Base-by-base conservation (phyloP, 352 stramenopile genomes). In the Phytophthora macrochlamydospora region DNA sequence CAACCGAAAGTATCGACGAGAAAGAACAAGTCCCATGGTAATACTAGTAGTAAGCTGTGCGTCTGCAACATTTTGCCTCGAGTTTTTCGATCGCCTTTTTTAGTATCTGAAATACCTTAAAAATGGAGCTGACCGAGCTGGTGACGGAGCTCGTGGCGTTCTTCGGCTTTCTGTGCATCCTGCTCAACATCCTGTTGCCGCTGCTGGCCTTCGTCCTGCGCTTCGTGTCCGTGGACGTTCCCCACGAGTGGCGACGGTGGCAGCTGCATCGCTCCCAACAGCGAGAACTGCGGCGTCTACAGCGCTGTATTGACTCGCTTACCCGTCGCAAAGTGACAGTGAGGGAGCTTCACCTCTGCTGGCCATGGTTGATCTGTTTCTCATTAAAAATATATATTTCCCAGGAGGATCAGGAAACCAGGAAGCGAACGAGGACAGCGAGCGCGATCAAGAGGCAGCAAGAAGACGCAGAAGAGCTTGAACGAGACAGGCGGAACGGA, bases 81-180 rank as follows among this genome's bases (percentile, higher is more conserved):
- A 24, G 18, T 24, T 24, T 24, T 24, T 24, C 18, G 0, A 24
- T 24, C 18, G 18, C 0, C 18, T 24, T 24, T 24, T 24, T 24
- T 24, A 24, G 18, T 24, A 24, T 24, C 0, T 24, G 18, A 24
- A 24, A 24, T 24, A 24, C 74, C 63, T 52, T 64, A 63, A 78
- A 69, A 76, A 62, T 32, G 24, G 49, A 57, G 38, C 14, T 66
- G 33, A 52, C 52, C 33, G 45, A 33, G 58, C 51, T 89, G 37
- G 63, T 56, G 30, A 52, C 69, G 30, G 74, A 89, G 45, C 52
- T 79, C 32, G 29, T 86, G 46, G 78, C 80, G 37, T 50, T 87
- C 46, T 78, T 85, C 49, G 80, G 80, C 30, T 73, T 81, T 35
- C 53, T 82, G 45, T 85, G 70, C 49, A 45, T 79, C 60, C 56